Conservation (phyloP, 495 filamentous ascomycete genomes). For the Evansstolkia leycettana region DNA sequence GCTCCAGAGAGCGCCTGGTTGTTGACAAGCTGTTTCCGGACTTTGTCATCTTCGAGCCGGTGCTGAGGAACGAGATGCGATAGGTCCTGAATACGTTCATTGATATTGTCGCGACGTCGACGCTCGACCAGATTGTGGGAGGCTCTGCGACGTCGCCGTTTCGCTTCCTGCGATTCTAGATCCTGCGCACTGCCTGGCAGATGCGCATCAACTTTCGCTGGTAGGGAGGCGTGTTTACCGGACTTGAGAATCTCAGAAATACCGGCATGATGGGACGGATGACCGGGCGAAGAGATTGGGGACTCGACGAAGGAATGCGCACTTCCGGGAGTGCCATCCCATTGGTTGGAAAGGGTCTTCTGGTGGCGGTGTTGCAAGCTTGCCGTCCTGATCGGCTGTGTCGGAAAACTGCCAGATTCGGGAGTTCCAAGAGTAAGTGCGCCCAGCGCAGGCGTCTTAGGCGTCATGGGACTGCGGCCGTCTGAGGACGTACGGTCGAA, state of each 20-base stretch:
- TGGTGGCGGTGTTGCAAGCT: slow-evolving; percentile 55
- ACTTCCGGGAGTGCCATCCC: slow-evolving; percentile 70
- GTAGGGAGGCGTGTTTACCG: slow-evolving; percentile 58
- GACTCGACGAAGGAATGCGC: slow-evolving; percentile 70
- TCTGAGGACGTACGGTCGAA: slow-evolving; percentile 62
- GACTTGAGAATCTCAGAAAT: slow-evolving; percentile 61
- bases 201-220: slow-evolving; percentile 52
- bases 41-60: slow-evolving; percentile 91
- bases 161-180: slow-evolving; percentile 78
- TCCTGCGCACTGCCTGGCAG: slow-evolving; percentile 33
- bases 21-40: slow-evolving; percentile 85
- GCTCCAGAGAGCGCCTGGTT: slow-evolving; percentile 73
- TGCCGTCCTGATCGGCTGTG: slow-evolving; percentile 59
- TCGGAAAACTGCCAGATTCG: slow-evolving; percentile 55
- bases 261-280: slow-evolving; percentile 43
- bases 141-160: slow-evolving; percentile 77
- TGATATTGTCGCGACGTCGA: slow-evolving; percentile 92
- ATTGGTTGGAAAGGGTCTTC: slow-evolving; percentile 70
- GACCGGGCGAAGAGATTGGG: slow-evolving; percentile 59
- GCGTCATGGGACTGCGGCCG: slow-evolving; percentile 65
- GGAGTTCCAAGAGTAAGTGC: slow-evolving; percentile 48
- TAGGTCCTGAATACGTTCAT: slow-evolving; percentile 93
- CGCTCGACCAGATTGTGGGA: slow-evolving; percentile 96
- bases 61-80: slow-evolving; percentile 87
- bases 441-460: slow-evolving; percentile 54